Conservation (phyloP, 805 yeast species). For the Candida maris region DNA sequence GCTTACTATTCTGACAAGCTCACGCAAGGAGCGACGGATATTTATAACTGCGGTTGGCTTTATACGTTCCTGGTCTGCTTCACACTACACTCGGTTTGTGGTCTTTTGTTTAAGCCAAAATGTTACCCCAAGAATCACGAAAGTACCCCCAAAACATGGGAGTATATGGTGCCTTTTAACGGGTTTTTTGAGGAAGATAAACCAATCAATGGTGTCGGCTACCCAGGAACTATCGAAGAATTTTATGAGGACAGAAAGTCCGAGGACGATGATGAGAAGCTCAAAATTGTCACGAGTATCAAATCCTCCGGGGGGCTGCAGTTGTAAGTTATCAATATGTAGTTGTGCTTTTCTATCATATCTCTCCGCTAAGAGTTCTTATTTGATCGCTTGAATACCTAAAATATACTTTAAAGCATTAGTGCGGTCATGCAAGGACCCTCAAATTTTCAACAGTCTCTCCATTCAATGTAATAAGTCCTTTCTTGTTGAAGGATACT, state of each 20-base stretch:
- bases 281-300: constrained; percentile 15
- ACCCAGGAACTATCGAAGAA: constrained; percentile 15
- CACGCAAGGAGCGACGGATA: constrained; percentile 16
- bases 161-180: constrained; percentile 17
- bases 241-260: constrained; percentile 7
- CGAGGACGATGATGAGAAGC: constrained; percentile 10
- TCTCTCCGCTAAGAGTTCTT: no score
- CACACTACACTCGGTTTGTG: constrained; percentile 12
- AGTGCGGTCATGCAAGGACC: constrained; percentile 6
- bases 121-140: constrained; percentile 17
- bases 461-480: constrained; percentile 17
- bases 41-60: constrained; percentile 21
- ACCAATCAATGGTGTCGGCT: constrained; percentile 22
- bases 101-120: constrained; percentile 16
- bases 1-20: constrained; percentile 20
- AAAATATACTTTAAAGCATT: no score
- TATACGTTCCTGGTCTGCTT: constrained; percentile 15
- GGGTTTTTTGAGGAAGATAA: constrained; percentile 24
- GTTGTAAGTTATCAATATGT: no score
- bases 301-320: constrained; percentile 17
- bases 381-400: no score
- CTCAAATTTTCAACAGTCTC: constrained; percentile 23
- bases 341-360: no score
- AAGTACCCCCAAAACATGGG: constrained; percentile 21
- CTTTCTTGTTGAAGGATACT: constrained; percentile 11